Base-by-base conservation (phyloP, 257 asterid genomes). In the Solanum virginianum region DNA sequence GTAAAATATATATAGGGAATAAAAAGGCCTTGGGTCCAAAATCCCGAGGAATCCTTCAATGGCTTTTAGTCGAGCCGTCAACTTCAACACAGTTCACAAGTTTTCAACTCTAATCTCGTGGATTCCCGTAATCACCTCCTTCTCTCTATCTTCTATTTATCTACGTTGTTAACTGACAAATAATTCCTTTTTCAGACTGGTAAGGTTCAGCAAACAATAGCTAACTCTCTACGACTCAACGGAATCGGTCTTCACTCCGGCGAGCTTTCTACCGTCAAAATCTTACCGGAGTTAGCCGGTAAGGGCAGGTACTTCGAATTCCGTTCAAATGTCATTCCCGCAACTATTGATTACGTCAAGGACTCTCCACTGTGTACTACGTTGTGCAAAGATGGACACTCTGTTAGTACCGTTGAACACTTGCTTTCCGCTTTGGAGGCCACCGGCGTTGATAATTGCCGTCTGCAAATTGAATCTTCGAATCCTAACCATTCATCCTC, bases 401-500 rank as follows among this genome's bases (percentile, higher is more conserved):
- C 89, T 82, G 82, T 96, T 85, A 87, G 88, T 56, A 96, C 99
- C 3, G 93, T 94, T 36, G 99, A 96, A 89, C 99, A 96, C 89
- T 90, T 96, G 93, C 97, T 96, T 69, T 94, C 99, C 7, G 98
- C 98, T 82, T 90, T 96, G 71, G 99, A 96, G 91, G 98, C 94
- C 24, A 88, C 89, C 22, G 95, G 98, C 15, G 97, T 96, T 14
- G 98, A 95, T 77, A 95, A 96, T 82, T 96, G 99, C 85, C 89
- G 92, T 83, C 89, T 96, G 55, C 94, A 95, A 92, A 89, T 96
- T 62, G 89, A 88, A 79, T 90, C 90, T 85, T 86, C 89, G 14
- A 81, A 86, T 87, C 74, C 89, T 70, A 49, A 84, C 75, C 90
- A 91, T 85, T 80, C 75, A 70, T 92, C 95, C 10, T 92, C 95